Percentiles rank a stretch among this genome's conserved stretches.
phyloP scores from a whole-genome alignment of 2,329 filamentous ascomycete genomes.

The Amauroascus verrucosus region DNA sequence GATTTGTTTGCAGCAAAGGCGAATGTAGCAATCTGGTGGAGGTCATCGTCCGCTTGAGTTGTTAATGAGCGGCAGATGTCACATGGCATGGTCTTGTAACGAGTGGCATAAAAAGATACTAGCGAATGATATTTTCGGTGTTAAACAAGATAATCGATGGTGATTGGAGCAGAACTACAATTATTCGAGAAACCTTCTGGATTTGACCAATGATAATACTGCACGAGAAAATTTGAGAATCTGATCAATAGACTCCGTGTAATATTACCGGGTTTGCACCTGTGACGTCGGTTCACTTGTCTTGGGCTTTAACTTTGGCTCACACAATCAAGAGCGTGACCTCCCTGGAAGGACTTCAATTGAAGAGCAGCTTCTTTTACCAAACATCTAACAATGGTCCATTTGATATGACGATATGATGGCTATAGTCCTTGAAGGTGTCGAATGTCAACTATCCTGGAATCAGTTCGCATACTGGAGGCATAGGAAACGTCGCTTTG shows the following conservation, averaged over 20 bases:
- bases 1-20: not conserved
- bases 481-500: not conserved
- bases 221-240: not conserved
- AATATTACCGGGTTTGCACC: not conserved
- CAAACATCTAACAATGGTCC: not conserved
- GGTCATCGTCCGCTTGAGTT: not conserved
- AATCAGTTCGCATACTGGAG: not conserved
- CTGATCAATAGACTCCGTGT: not conserved
- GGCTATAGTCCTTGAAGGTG: not conserved
- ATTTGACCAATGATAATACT: not conserved
- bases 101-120: not conserved
- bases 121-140: not conserved
- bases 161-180: not conserved
- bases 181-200: too few species aligned
- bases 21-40: not conserved
- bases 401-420: slow-evolving; percentile 2
- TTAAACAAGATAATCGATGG: too few species aligned
- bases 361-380: not conserved
- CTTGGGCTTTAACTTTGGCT: not conserved
- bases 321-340: not conserved
- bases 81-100: not conserved
- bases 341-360: not conserved
- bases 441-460: not conserved
- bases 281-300: slow-evolving; percentile 2
- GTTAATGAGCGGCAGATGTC: not conserved